Conservation (phyloP, 306 rosid species). For the Pterocarpus santalinus region DNA sequence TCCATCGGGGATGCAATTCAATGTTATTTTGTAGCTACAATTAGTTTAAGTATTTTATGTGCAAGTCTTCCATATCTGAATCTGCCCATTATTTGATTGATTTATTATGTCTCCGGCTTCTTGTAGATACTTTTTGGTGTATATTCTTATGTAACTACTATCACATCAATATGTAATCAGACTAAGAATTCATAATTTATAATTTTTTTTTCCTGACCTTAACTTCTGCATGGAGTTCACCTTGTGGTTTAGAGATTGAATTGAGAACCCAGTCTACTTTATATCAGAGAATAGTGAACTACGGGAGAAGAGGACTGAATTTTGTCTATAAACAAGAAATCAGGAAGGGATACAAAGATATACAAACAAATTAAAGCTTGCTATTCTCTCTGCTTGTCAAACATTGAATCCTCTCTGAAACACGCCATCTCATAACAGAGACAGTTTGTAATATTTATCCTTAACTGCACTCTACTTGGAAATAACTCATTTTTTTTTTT, state of each 20-base stretch:
- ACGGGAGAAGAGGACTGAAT: neutral
- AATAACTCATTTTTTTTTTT: neutral
- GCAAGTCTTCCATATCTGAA: neutral
- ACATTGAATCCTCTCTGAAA: constrained; percentile 25
- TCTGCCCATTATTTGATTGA: neutral
- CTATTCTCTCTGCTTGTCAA: constrained; percentile 1
- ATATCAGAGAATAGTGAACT: constrained; percentile 17
- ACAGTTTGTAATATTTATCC: constrained; percentile 13
- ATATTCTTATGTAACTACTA: neutral
- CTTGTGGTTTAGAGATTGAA: constrained; percentile 22
- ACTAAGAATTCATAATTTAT: constrained; percentile 10
- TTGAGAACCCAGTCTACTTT: neutral
- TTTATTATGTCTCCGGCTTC: neutral
- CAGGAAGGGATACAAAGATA: neutral
- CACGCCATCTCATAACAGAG: neutral
- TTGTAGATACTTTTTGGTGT: neutral
- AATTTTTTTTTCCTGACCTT: constrained; percentile 18
- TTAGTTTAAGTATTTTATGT: constrained; percentile 17
- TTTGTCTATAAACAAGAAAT: constrained; percentile 23
- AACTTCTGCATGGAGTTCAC: neutral
- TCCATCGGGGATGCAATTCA: constrained; percentile 20
- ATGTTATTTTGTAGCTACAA: constrained; percentile 32
- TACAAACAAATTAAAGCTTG: constrained; percentile 18
- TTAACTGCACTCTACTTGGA: neutral
- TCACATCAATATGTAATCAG: neutral